These are phyloP conservation scores for Melanomma pulvis-pyrius DNA, from an alignment of 495 filamentous ascomycete species.

Conservation along the genomic window DNA sequence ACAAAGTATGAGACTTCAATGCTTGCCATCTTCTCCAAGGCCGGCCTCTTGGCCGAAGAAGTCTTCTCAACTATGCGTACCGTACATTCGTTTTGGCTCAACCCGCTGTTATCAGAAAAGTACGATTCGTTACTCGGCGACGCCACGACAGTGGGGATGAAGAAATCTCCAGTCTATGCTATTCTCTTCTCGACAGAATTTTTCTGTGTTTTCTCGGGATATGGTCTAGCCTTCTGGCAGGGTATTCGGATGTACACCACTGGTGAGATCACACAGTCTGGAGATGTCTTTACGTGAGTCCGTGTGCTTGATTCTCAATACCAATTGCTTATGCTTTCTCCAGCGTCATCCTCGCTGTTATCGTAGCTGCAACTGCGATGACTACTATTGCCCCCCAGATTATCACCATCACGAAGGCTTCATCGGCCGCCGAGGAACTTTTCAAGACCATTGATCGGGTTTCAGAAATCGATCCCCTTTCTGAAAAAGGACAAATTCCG, in stretches of 20 bases:
- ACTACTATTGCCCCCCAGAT: slow-evolving; percentile 36
- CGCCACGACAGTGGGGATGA: slow-evolving; percentile 33
- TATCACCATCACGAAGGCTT: slow-evolving; percentile 32
- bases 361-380: slow-evolving; percentile 39
- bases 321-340: slow-evolving; percentile 1
- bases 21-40: slow-evolving; percentile 35
- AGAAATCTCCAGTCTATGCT: slow-evolving; percentile 39
- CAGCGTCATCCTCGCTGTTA: slow-evolving; percentile 40
- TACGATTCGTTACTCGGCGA: slow-evolving; percentile 36
- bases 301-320: neutral
- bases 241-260: slow-evolving; percentile 39
- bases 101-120: slow-evolving; percentile 19
- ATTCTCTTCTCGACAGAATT: slow-evolving; percentile 39
- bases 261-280: slow-evolving; percentile 38
- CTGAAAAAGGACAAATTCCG: slow-evolving; percentile 63
- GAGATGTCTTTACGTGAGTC: slow-evolving; percentile 39
- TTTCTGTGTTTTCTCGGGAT: slow-evolving; percentile 39
- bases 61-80: slow-evolving; percentile 40
- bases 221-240: slow-evolving; percentile 40
- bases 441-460: slow-evolving; percentile 40
- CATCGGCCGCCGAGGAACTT: slow-evolving; percentile 37
- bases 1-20: slow-evolving; percentile 32
- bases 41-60: slow-evolving; percentile 38
- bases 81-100: slow-evolving; percentile 41
- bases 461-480: slow-evolving; percentile 81